Percentiles rank a stretch among this genome's conserved stretches.
phyloP scores from a whole-genome alignment of 352 stramenopile species.

The Globisporangium polare region DNA sequence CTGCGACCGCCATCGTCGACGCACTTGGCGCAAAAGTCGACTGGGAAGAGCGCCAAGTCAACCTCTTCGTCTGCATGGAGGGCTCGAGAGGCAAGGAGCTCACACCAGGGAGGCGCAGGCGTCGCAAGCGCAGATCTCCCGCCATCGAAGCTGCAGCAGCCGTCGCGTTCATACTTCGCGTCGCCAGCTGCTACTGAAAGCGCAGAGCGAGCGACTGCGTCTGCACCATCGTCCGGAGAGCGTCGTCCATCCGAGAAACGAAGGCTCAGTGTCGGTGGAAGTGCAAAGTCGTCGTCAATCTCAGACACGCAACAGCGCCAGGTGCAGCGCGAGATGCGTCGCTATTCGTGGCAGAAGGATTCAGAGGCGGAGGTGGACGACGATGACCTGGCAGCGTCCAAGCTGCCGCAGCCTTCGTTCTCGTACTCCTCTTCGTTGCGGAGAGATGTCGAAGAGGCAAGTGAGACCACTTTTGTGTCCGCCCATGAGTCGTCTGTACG shows the following conservation, averaged over 20 bases:
- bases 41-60: conserved; percentile 1
- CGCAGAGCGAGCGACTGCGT: conserved; percentile 6
- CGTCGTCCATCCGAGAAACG: not conserved
- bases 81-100: not conserved
- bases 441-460: not conserved
- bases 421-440: not conserved
- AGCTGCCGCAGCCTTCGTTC: not conserved
- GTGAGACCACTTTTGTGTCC: not conserved
- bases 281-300: not conserved
- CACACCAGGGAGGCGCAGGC: conserved; percentile 1
- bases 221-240: not conserved
- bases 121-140: not conserved
- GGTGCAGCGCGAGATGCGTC: conserved; percentile 6
- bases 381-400: not conserved
- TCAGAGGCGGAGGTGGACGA: not conserved
- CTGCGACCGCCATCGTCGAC: not conserved
- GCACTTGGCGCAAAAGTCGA: not conserved
- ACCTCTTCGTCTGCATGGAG: not conserved
- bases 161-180: conserved; percentile 17
- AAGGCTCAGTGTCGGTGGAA: not conserved
- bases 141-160: conserved; percentile 15
- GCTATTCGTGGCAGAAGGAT: conserved; percentile 9
- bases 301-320: conserved; percentile 11
- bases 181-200: conserved; percentile 7
- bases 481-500: not conserved